Percentiles rank a stretch among this genome's conserved stretches.
Conservation (phyloP, 2,329 filamentous ascomycete species). For the Colletotrichum tropicale region DNA sequence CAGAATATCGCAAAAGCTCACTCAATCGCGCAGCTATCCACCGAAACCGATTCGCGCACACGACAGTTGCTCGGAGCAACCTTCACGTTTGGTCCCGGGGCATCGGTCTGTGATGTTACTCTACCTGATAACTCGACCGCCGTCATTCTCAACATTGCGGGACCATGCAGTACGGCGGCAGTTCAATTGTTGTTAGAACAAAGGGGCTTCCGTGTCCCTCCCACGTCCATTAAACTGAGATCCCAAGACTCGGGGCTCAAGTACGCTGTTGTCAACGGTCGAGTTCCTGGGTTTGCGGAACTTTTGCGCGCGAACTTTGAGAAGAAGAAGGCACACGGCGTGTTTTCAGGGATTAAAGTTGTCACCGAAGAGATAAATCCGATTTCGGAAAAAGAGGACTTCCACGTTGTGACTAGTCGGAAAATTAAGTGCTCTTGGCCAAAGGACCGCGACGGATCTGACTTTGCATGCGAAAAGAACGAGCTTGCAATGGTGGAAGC, state of each 20-base stretch:
- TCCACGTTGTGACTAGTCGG: background rate
- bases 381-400: background rate
- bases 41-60: background rate
- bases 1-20: background rate
- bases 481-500: slow-evolving; percentile 26
- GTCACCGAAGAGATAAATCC: background rate
- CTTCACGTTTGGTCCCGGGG: background rate
- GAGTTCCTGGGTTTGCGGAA: background rate
- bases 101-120: background rate
- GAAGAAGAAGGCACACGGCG: background rate
- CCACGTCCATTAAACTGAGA: background rate
- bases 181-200: background rate
- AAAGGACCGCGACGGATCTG: slow-evolving; percentile 21
- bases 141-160: background rate
- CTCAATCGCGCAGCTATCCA: background rate
- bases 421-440: slow-evolving; percentile 25
- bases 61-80: background rate
- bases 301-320: background rate
- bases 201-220: background rate
- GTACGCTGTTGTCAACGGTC: background rate
- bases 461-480: slow-evolving; percentile 19
- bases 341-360: background rate
- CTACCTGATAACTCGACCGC: background rate
- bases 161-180: background rate
- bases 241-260: background rate